These are phyloP conservation scores for Mediolabrus comicus DNA, from an alignment of 108 stramenopile genomes.

Conservation along the genomic window DNA sequence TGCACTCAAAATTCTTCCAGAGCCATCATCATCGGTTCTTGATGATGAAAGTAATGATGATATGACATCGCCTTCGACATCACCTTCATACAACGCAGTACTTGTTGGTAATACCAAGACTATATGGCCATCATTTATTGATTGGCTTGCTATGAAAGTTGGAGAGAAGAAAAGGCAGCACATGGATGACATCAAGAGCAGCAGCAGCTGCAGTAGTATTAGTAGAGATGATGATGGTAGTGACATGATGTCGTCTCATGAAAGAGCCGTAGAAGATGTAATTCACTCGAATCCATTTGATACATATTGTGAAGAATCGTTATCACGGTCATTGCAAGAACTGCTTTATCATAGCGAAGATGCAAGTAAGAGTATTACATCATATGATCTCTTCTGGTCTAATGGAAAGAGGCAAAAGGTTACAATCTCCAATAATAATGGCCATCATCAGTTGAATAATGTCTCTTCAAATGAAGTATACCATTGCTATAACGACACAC, in stretches of 20 bases:
- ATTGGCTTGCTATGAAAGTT: constrained; percentile 32
- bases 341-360: neutral
- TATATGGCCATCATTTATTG: constrained; percentile 44
- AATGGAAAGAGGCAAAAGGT: constrained; percentile 29
- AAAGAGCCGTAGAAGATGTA: constrained; percentile 4
- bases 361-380: neutral
- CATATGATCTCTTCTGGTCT: constrained; percentile 43
- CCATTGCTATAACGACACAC: constrained; percentile 15
- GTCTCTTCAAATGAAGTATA: neutral
- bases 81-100: constrained; percentile 36
- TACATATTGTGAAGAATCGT: constrained; percentile 22
- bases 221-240: neutral
- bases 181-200: no score
- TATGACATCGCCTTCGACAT: neutral
- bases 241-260: neutral
- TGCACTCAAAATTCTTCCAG: constrained; percentile 38
- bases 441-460: neutral
- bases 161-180: constrained; percentile 6
- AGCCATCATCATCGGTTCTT: constrained; percentile 15
- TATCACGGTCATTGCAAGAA: neutral
- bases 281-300: constrained; percentile 26
- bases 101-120: constrained; percentile 52
- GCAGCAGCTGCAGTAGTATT: neutral
- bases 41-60: neutral
- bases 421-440: neutral